Evolutionary conservation across 768 basidiomycete genomes (phyloP), one percentile per base, ranked within the genome.

Genomic region (Artomyces pyxidatus): DNA sequence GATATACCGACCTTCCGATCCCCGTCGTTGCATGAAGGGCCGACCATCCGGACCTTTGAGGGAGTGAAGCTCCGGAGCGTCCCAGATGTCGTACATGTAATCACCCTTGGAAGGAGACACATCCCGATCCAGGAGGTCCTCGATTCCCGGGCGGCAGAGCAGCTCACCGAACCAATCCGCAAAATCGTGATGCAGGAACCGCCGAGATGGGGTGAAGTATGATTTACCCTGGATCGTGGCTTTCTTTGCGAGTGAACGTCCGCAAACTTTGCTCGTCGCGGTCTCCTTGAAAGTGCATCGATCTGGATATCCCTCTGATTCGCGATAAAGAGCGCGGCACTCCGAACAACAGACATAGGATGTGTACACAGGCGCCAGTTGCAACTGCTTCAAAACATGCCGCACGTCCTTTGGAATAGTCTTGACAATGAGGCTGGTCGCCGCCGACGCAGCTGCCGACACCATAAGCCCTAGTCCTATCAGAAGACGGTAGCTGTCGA

Each of bases 1-100:
- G 2, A 58, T 54, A 23, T 63, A 59, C 3, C 61, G 61, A 1
- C 52, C 54, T 21, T 64, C 53, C 6, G 26, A n/a, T 8, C 11
- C 17, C 9, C 39, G 8, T 9, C 10, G 9, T 17, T 40, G 10
- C 8, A 40, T 10, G 21, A 40, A 40, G 19, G 38, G 17, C 19
- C 19, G 9, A 7, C 38, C 38, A 40, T 40, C 38, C 16, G 38
- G 38, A 8, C 38, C 38, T 9, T 16, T 16, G 38, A 40, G 19
- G 8, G 16, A 16, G 19, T 16, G 8, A 9, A 40, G 38, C 17
- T 40, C 38, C 8, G 9, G 10, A 9, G 16, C 38, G 7, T 19
- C 38, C 38, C 38, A 40, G 38, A 40, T 22, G 19, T 40, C 38
- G 17, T 16, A 7, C 9, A 40, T 40, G 16, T 9, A 8, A 7